These are phyloP conservation scores for Lodderomyces jiufengensis DNA, from an alignment of 1,139 yeast genomes.

Conservation along the genomic window DNA sequence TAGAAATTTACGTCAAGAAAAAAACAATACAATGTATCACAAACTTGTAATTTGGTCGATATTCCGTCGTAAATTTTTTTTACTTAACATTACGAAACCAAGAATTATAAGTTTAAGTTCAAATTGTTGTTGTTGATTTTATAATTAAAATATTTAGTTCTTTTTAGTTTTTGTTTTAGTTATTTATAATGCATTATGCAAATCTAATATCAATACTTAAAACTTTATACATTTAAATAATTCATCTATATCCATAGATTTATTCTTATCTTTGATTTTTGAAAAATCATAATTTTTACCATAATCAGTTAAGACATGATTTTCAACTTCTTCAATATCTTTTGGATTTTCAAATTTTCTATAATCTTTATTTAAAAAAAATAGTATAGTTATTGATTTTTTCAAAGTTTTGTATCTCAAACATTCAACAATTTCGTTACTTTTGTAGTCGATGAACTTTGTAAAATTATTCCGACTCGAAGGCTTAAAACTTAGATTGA, in stretches of 20 bases:
- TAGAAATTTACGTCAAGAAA: no score
- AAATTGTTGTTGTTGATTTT: no score
- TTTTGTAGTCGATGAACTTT: no score
- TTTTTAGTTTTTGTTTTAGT: no score
- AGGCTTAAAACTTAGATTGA: constrained; percentile 14
- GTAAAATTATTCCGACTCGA: no score
- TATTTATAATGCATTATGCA: no score
- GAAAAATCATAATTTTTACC: constrained; percentile 10
- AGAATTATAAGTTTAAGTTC: no score
- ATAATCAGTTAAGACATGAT: constrained; percentile 11
- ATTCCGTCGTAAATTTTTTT: no score
- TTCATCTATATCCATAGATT: constrained; percentile 14
- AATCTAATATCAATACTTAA: background rate
- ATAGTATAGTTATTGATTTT: constrained; percentile 18
- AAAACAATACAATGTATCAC: no score
- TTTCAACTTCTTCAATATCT: constrained; percentile 15
- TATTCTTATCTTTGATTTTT: constrained; percentile 3
- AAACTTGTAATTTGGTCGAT: no score
- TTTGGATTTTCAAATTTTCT: constrained; percentile 12
- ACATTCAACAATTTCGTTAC: background rate
- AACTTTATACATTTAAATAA: constrained; percentile 14
- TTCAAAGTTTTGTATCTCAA: constrained; percentile 11
- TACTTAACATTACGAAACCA: no score
- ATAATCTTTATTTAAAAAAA: constrained; percentile 21
- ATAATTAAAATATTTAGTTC: no score